Evolutionary conservation across 345 rosid genomes (phyloP).

Genomic region (Brassica rapa): DNA sequence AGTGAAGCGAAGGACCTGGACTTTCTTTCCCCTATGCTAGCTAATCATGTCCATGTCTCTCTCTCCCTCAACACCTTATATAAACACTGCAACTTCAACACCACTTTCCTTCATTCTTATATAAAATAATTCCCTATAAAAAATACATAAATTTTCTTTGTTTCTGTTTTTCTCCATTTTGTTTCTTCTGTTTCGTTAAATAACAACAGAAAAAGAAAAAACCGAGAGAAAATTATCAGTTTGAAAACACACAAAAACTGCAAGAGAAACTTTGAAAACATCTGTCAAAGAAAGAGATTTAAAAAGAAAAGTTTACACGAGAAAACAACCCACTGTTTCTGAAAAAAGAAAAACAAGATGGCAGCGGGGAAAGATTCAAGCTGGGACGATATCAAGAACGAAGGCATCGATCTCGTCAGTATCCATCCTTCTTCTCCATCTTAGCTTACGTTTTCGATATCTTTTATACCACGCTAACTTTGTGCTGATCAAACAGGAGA

Average conservation of each 20-base stretch:
- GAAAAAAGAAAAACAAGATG: not conserved
- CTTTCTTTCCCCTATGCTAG: constrained; percentile 12
- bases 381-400: constrained; percentile 64
- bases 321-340: not conserved
- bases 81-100: not conserved
- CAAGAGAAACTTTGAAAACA: constrained; percentile 15
- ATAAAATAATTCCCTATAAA: constrained; percentile 8
- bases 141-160: not conserved
- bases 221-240: constrained; percentile 30
- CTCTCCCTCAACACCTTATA: constrained; percentile 9
- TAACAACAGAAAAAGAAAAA: constrained; percentile 38
- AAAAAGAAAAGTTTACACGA: not conserved
- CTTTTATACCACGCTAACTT: not conserved
- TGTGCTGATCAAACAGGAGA: constrained; percentile 48
- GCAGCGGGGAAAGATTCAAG: not conserved
- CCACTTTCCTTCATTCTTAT: constrained; percentile 14
- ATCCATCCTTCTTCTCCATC: not conserved
- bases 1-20: constrained; percentile 33
- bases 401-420: constrained; percentile 55
- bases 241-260: constrained; percentile 24
- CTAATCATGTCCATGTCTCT: not conserved
- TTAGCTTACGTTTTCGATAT: not conserved
- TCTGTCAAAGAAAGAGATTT: not conserved
- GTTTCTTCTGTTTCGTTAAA: constrained; percentile 38
- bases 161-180: constrained; percentile 24